Conservation (phyloP, 805 yeast genomes). For the Saturnispora bothae region DNA sequence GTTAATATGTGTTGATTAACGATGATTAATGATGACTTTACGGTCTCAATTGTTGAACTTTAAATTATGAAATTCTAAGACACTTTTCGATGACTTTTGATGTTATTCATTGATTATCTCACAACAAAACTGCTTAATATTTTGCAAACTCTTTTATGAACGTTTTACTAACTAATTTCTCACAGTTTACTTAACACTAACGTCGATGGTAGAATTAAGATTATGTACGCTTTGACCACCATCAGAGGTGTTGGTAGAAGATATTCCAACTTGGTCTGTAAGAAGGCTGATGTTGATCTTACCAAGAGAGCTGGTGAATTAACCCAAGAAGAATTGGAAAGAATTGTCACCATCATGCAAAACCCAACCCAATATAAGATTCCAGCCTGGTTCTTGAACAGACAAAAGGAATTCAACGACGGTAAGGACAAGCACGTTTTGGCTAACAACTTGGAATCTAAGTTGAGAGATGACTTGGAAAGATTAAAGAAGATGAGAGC, state of each 20-base stretch:
- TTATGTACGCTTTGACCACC: conserved; percentile 99
- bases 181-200: conserved; percentile 97
- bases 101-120: too few species aligned
- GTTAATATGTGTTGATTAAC: not conserved
- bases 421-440: conserved; percentile 99
- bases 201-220: conserved; percentile 99
- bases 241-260: conserved; percentile 99
- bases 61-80: too few species aligned
- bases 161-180: too few species aligned
- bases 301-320: conserved; percentile 99
- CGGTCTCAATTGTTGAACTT: too few species aligned
- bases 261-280: conserved; percentile 99
- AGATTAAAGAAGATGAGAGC: conserved; percentile 99
- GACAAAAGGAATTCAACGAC: conserved; percentile 97
- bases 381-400: conserved; percentile 99
- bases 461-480: conserved; percentile 99
- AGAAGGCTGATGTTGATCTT: conserved; percentile 99
- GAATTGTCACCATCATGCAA: conserved; percentile 99
- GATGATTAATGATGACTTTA: too few species aligned
- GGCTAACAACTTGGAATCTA: conserved; percentile 98
- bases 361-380: conserved; percentile 99
- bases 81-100: too few species aligned
- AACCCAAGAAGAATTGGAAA: conserved; percentile 99
- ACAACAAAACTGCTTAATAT: too few species aligned
- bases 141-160: too few species aligned